Evolutionary conservation across 768 basidiomycete species (phyloP).

Genomic region (Termitomyces heimii): DNA sequence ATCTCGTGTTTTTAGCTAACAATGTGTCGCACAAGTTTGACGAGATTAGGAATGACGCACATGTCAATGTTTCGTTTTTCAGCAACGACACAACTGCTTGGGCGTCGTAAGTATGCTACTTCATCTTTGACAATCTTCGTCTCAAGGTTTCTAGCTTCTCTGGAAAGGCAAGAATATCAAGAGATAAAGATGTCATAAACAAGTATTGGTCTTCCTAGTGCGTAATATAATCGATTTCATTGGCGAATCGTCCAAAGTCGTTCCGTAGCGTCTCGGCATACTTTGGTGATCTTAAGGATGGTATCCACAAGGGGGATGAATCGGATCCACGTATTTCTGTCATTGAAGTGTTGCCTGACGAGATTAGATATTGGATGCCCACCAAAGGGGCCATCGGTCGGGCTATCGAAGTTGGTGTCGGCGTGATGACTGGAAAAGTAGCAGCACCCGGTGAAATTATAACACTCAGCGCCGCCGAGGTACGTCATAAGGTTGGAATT

Average conservation of each 20-base stretch:
- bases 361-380: constrained; percentile 79
- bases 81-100: constrained; percentile 67
- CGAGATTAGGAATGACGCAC: constrained; percentile 66
- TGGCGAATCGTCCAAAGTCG: not conserved
- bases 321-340: constrained; percentile 75
- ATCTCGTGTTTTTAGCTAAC: constrained; percentile 69
- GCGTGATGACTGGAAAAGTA: constrained; percentile 54
- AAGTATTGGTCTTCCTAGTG: constrained; percentile 58
- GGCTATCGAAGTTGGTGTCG: constrained; percentile 52
- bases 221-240: constrained; percentile 7
- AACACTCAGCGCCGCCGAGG: constrained; percentile 71
- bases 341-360: constrained; percentile 73
- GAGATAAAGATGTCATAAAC: constrained; percentile 58
- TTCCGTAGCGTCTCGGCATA: constrained; percentile 59
- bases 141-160: constrained; percentile 41
- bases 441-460: constrained; percentile 72
- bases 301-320: constrained; percentile 74
- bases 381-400: constrained; percentile 54
- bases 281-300: constrained; percentile 86
- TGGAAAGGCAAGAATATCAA: constrained; percentile 61
- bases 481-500: constrained; percentile 26
- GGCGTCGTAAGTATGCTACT: constrained; percentile 44
- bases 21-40: constrained; percentile 68
- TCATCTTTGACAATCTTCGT: not conserved
- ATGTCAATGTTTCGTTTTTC: constrained; percentile 80